Evolutionary conservation across 1,284 basidiomycete species (phyloP).

Genomic region (Malassezia nana): DNA sequence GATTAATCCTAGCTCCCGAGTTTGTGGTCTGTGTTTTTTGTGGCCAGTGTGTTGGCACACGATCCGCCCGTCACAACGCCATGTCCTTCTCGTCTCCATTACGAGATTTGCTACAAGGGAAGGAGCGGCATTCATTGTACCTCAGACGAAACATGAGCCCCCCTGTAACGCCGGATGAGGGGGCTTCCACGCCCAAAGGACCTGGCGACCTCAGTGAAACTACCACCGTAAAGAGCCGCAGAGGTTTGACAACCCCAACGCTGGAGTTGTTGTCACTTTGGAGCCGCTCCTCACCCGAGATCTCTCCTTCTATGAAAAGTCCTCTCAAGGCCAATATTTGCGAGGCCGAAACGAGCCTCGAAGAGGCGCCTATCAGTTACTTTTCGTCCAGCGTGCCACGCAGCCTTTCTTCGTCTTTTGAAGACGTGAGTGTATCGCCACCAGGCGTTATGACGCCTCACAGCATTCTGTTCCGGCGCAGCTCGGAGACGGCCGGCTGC

Average conservation of each 20-base stretch:
- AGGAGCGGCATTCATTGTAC: neutral
- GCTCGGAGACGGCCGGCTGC: neutral
- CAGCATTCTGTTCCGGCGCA: conserved; percentile 5
- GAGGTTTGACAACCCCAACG: neutral
- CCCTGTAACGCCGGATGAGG: neutral
- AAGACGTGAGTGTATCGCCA: neutral
- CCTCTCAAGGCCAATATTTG: neutral
- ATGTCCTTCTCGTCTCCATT: neutral
- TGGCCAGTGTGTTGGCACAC: neutral
- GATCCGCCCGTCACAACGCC: neutral
- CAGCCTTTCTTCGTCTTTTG: neutral
- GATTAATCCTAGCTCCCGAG: neutral
- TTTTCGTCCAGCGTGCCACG: neutral
- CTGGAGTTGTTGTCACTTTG: neutral
- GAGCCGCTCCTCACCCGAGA: neutral
- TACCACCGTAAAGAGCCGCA: neutral
- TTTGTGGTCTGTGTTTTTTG: no score
- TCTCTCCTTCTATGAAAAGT: neutral
- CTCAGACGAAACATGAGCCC: neutral
- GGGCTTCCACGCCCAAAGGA: neutral
- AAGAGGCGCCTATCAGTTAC: neutral
- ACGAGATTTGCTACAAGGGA: neutral
- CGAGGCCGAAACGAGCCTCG: neutral
- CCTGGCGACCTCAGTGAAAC: neutral
- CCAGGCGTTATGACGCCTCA: conserved; percentile 5